These are phyloP conservation scores for Penicillium sp. DNA, from an alignment of 2,329 filamentous ascomycete species.

Conservation along the genomic window DNA sequence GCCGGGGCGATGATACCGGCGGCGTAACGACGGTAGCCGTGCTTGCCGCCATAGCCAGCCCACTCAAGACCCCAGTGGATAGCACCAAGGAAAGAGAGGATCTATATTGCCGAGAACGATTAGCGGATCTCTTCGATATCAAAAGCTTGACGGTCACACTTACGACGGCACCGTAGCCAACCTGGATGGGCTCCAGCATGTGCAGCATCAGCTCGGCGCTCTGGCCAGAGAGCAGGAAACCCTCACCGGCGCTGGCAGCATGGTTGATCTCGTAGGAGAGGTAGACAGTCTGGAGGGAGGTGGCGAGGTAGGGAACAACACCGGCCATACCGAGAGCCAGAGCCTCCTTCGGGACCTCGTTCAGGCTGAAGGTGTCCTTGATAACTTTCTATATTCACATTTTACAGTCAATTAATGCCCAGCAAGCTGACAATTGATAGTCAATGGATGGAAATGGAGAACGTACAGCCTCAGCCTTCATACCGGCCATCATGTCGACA, in stretches of 20 bases:
- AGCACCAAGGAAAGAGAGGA: slow-evolving; percentile 89
- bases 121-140: slow-evolving; percentile 5
- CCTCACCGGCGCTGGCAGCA: slow-evolving; percentile 55
- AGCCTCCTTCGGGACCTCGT: slow-evolving; percentile 62
- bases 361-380: slow-evolving; percentile 64
- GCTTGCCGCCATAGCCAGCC: slow-evolving; percentile 61
- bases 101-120: slow-evolving; percentile 45
- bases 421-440: background rate
- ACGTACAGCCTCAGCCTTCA: slow-evolving; percentile 57
- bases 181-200: slow-evolving; percentile 77
- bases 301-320: slow-evolving; percentile 78
- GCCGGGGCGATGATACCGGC: slow-evolving; percentile 74
- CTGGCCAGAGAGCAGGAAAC: slow-evolving; percentile 63
- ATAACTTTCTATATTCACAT: slow-evolving; percentile 52
- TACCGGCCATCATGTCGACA: slow-evolving; percentile 49
- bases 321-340: slow-evolving; percentile 68
- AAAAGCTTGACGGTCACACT: slow-evolving; percentile 31
- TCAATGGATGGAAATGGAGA: background rate
- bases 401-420: background rate
- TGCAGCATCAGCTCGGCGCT: slow-evolving; percentile 68
- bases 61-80: slow-evolving; percentile 93
- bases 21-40: slow-evolving; percentile 75
- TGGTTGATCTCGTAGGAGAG: slow-evolving; percentile 79
- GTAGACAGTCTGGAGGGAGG: slow-evolving; percentile 75
- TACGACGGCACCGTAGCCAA: slow-evolving; percentile 84